phyloP scores from a whole-genome alignment of 2,329 filamentous ascomycete species.

The Hymenoscyphus fraxineus region DNA sequence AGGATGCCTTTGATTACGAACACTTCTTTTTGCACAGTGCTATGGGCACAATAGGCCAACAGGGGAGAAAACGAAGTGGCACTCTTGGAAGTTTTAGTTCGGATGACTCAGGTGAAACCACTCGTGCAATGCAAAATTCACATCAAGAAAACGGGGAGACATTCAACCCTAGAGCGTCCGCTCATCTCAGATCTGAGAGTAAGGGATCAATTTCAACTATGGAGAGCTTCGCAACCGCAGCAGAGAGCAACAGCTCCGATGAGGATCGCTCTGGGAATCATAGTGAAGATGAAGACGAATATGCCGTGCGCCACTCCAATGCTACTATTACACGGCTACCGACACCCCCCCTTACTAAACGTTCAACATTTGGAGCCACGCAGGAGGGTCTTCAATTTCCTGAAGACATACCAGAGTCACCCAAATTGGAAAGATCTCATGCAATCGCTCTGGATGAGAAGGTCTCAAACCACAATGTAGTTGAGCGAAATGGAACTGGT shows the following conservation, averaged over 20 bases:
- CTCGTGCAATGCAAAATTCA: slow-evolving; percentile 41
- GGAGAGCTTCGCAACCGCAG: slow-evolving; percentile 61
- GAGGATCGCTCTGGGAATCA: slow-evolving; percentile 27
- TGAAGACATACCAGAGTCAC: slow-evolving; percentile 11
- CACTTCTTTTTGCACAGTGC: slow-evolving; percentile 93
- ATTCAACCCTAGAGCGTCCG: slow-evolving; percentile 16
- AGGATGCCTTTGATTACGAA: slow-evolving; percentile 95
- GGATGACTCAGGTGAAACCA: slow-evolving; percentile 59
- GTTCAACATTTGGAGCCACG: slow-evolving; percentile 29
- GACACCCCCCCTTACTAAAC: slow-evolving; percentile 25
- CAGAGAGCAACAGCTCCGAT: slow-evolving; percentile 43
- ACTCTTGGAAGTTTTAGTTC: slow-evolving; percentile 55
- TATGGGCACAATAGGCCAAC: slow-evolving; percentile 69
- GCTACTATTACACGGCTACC: slow-evolving; percentile 5
- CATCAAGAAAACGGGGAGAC: slow-evolving; percentile 14
- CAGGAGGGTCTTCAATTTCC: slow-evolving; percentile 12
- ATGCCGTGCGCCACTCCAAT: slow-evolving; percentile 36
- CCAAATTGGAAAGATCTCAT: slow-evolving; percentile 16
- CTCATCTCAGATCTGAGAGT: slow-evolving; percentile 50
- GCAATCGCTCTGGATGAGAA: not conserved
- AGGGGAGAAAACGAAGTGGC: slow-evolving; percentile 39
- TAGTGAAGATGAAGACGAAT: slow-evolving; percentile 41
- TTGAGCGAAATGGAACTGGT: slow-evolving; percentile 17
- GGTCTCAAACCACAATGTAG: slow-evolving; percentile 8
- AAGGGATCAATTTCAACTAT: slow-evolving; percentile 57